Conservation (phyloP, 495 filamentous ascomycete species). For the Penicillium canariense region DNA sequence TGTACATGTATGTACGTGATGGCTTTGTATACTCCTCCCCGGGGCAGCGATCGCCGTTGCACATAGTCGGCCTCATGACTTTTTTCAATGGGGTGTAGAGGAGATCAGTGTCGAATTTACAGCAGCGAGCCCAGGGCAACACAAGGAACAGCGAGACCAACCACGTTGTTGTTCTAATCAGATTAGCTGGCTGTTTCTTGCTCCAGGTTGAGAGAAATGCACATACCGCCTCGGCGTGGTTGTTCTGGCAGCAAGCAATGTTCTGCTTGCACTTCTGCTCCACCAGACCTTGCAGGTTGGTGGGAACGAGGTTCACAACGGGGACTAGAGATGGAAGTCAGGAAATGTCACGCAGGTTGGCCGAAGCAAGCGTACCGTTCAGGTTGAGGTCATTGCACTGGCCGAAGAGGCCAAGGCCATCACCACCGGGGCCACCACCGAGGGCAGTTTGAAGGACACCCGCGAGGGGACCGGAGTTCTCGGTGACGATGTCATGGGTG, state of each 20-base stretch:
- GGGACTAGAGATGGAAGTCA: constrained; percentile 7
- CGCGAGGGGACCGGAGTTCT: constrained; percentile 18
- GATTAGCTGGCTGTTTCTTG: neutral
- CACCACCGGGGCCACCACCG: constrained; percentile 21
- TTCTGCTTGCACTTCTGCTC: constrained; percentile 48
- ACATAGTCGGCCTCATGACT: constrained; percentile 4
- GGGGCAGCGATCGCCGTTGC: neutral
- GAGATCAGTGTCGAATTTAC: constrained; percentile 23
- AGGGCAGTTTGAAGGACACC: constrained; percentile 26
- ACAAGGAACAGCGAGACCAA: constrained; percentile 47
- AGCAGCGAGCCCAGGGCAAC: constrained; percentile 41
- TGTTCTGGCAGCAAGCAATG: constrained; percentile 49
- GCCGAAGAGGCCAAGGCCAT: constrained; percentile 31
- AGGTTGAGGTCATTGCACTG: constrained; percentile 29
- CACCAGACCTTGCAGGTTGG: constrained; percentile 36
- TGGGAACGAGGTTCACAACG: constrained; percentile 22
- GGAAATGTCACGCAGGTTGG: neutral
- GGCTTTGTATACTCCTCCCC: neutral
- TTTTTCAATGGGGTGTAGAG: no score
- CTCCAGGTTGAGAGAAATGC: neutral
- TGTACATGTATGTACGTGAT: constrained; percentile 19
- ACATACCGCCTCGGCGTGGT: constrained; percentile 29
- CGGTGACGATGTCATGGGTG: constrained; percentile 28
- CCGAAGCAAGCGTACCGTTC: constrained; percentile 14
- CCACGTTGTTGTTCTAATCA: constrained; percentile 29